Evolutionary conservation across 2,329 filamentous ascomycete species (phyloP), one percentile per base, ranked within the genome.

Genomic region (Whalleya microplaca): DNA sequence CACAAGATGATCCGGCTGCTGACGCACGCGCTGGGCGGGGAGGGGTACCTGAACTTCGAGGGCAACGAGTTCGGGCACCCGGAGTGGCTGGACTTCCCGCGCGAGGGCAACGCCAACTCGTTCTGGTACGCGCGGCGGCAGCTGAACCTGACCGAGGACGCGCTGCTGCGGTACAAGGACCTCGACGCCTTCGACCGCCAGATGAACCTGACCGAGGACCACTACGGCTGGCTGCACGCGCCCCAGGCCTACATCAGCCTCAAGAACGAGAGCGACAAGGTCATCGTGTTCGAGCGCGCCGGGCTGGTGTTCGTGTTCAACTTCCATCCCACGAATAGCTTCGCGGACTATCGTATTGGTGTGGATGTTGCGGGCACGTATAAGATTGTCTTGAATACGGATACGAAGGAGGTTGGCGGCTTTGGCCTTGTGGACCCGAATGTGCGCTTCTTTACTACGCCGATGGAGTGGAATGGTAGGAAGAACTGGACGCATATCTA

Each of bases 51-150:
- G 51, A 99, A 98, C 78, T 99, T 99, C 67, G 93, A 97, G 77
- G 95, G 95, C 59, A 99, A 99, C 75, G 95, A 99, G 75, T 99
- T 99, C 70, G 95, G 95, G 0, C 95, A 99, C 72, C 95, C 95
- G 0, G 95, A 99, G 75, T 99, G 95, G 95, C 89, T 99, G 41
- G 95, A 99, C 74, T 99, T 99, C 75, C 95, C 95, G 3, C 90
- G 95, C 49, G 92, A 88, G 69, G 95, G 95, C 56, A 97, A 97
- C 76, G 78, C 87, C 69, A 96, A 96, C 76, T 95, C 90, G 45
- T 97, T 93, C 81, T 94, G 91, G 87, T 96, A 96, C 71, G 93
- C 93, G 2, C 86, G 95, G 20, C 89, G 95, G 56, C 94, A 97
- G 73, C 87, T 97, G 65, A 98, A 99, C 75, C 84, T 99, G 16